Evolutionary conservation across 2,329 filamentous ascomycete species (phyloP), one percentile per base, ranked within the genome.

Genomic region (Neonectria sp.): DNA sequence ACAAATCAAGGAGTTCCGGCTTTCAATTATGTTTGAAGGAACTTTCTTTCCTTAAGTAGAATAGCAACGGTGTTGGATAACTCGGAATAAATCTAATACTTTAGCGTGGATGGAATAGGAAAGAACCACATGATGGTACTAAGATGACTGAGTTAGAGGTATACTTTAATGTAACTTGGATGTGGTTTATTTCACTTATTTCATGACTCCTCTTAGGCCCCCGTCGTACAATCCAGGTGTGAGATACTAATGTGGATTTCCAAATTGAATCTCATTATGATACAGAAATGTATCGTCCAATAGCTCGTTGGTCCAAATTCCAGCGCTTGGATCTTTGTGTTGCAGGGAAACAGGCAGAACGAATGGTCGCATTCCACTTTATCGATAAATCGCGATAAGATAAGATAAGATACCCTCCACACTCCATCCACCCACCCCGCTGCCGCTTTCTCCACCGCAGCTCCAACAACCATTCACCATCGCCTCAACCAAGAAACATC

Each of bases 381-480:
- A 74, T 74, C 72, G 72, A 74, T 72, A 75, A 75, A 69, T 5
- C 24, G 24, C 37, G 49, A 46, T 46, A 40, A 40, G 51, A 53
- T 53, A 35, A 53, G 29, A 24, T 4, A 53, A 4, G 51, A 21
- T 40, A 40, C 25, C 27, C 45, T 21, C 60, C 53, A 51, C 45
- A 13, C 60, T 62, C 40, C 59, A 24, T 43, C 31, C 40, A 33
- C 48, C 60, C 69, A 70, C 72, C 70, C 68, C 70, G 66, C 73
- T 62, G 71, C 48, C 67, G 69, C 71, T 70, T 74, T 63, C 70
- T 74, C 71, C 73, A 71, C 66, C 65, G 31, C 67, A 70, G 72
- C 69, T 74, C 33, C 52, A 63, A 60, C 46, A 45, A 63, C 48
- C 62, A 65, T 63, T 63, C 68, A 71, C 31, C 60, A 65, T 49